Percentiles rank a stretch among this genome's conserved stretches.
phyloP scores from a whole-genome alignment of 2,329 filamentous ascomycete genomes.

The Elsinoe australis region DNA sequence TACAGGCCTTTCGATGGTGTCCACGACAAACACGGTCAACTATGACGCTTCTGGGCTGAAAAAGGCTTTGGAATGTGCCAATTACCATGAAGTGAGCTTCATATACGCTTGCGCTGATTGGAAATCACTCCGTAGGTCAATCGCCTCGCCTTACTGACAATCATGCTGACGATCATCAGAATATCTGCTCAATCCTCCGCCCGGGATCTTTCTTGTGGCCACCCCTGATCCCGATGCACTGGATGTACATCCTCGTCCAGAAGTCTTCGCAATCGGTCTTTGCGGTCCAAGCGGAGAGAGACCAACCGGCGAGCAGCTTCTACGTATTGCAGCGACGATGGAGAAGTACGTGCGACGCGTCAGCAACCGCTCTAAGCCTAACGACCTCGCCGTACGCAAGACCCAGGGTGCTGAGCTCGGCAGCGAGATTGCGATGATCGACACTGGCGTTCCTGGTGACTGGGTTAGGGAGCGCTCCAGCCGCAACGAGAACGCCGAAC shows the following conservation, averaged over 20 bases:
- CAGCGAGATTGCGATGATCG: background rate
- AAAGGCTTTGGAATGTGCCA: too few species aligned
- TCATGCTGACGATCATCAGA: too few species aligned
- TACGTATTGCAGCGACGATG: background rate
- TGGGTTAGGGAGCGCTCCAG: background rate
- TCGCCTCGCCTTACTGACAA: too few species aligned
- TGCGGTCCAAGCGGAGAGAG: background rate
- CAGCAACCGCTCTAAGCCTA: constrained; percentile 10
- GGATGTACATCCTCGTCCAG: background rate
- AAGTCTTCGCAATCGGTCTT: background rate
- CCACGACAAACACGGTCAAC: too few species aligned
- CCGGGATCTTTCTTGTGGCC: background rate
- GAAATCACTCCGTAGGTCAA: too few species aligned
- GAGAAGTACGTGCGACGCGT: background rate
- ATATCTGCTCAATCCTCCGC: background rate
- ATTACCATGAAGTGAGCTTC: too few species aligned
- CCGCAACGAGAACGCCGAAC: background rate
- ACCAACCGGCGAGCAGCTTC: background rate
- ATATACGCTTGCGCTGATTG: too few species aligned
- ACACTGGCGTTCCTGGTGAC: background rate
- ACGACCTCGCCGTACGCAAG: background rate
- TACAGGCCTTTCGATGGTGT: too few species aligned
- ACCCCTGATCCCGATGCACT: background rate
- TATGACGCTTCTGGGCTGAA: too few species aligned
- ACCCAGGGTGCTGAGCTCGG: background rate